Base-by-base conservation (phyloP, 768 basidiomycete species). In the Strobilomyces dryophilus region DNA sequence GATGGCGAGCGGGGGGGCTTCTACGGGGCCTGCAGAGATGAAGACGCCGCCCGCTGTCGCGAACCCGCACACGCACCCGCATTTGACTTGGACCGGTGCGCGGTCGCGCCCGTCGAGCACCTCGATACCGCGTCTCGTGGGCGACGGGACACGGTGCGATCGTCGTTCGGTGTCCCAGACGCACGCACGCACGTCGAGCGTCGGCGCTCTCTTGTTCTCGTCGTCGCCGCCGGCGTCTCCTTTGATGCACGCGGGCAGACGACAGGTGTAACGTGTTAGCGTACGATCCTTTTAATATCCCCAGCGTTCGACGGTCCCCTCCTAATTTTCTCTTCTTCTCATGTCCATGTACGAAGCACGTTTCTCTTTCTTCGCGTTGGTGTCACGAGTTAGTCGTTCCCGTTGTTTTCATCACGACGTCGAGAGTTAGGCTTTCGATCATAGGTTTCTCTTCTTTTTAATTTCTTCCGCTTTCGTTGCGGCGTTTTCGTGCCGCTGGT, bases 171-270 rank as follows among this genome's bases (percentile, higher is more conserved):
- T 34, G 9, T 39, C 44, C 11, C 53, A 36, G 51, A 50, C 49
- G 8, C 51, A 57, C 40, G 46, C 47, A 39, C 48, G 54, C 34
- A 31, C 52, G 26, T 53, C 20, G 47, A 55, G 49, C 14, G 44
- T 26, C 0, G 27, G 31, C n/a, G 17, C 42, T 41, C 43, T 39
- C 20, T 39, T 31, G 7, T 47, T 46, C 0, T 36, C 56, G 3
- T 11, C 39, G 0, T 40, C 51, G 7, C 45, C 46, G 0, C 39
- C 56, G 3, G 14, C 37, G 0, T 43, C 50, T 0, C 41, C 55
- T 17, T n/a, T 32, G 1, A 11, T 45, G 24, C 18, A 12, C 18
- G 20, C 45, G n/a, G 45, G 52, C 39, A 58, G 40, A 48, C 43
- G 59, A 41, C 48, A 51, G 24, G 32, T 27, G 20, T 62, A 42